These are phyloP conservation scores for Aegilops speltoides DNA, from an alignment of 176 grass and related monocot genomes.

Conservation along the genomic window DNA sequence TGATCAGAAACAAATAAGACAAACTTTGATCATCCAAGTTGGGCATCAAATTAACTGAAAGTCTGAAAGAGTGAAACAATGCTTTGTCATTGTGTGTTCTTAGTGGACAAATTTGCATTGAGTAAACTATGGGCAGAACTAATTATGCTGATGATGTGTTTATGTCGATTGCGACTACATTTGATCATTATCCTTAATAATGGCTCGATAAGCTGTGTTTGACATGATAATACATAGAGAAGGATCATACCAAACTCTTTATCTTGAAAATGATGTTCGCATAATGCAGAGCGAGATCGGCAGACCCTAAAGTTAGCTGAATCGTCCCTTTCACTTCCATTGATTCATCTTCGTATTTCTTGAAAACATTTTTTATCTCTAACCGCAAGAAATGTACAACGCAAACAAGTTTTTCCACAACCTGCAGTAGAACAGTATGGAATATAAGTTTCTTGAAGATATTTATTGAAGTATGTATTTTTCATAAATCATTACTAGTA, in stretches of 20 bases:
- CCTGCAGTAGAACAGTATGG: conserved; percentile 34
- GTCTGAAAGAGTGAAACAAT: neutral
- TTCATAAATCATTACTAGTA: neutral
- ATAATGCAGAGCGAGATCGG: conserved; percentile 58
- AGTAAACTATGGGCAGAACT: neutral
- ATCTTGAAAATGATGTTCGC: conserved; percentile 58
- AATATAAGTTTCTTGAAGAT: neutral
- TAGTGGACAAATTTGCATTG: neutral
- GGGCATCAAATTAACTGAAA: neutral
- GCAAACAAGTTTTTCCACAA: conserved; percentile 55
- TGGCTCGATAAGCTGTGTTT: neutral
- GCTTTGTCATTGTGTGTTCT: neutral
- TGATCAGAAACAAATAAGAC: neutral
- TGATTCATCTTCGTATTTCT: conserved; percentile 26
- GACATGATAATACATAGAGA: neutral
- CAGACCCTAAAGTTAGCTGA: conserved; percentile 39
- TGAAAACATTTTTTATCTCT: conserved; percentile 45
- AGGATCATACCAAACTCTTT: conserved; percentile 38
- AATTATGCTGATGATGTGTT: neutral
- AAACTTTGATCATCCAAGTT: neutral
- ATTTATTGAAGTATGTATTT: neutral
- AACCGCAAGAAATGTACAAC: conserved; percentile 49
- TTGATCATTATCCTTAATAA: neutral
- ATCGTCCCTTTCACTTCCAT: neutral
- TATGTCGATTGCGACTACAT: neutral